Base-by-base conservation (phyloP, 129 eudicot genomes). In the Arctium minus region DNA sequence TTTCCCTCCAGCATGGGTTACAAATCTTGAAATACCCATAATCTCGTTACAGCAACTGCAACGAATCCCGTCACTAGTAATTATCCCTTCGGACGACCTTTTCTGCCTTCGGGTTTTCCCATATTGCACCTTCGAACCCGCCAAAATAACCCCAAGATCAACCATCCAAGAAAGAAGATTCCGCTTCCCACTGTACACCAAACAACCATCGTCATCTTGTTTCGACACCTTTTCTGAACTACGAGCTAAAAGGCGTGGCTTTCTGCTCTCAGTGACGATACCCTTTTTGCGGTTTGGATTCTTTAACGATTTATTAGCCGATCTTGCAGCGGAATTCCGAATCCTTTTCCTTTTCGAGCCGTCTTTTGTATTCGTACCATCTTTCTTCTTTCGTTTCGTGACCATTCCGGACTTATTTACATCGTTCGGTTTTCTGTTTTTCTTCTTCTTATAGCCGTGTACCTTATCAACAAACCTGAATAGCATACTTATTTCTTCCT, bases 81-180 rank as follows among this genome's bases (percentile, higher is more conserved):
- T 72, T 70, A 67, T 88, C 5, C 99, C 99, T 83, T 91, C 93
- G 64, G 60, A 86, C 73, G 84, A 40, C 30, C 46, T 69, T 70
- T 67, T 85, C 42, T 76, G 82, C 80, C 84, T 86, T 40, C 86
- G 69, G 29, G 86, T 75, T 78, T 87, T 85, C 86, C 85, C 85
- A 60, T 91, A 96, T 38, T 85, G 82, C 80, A 96, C 95, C 88
- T 92, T 87, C 50, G 70, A 81, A 74, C 88, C 90, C 72, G 74
- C 82, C 62, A 74, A 74, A 75, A 90, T 76, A 77, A 88, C 87
- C 62, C 95, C 95, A n/a, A 82, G 78, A 80, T 96, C 97, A 82
- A 96, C 88, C 99, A 96, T 89, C 97, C 97, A 96, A 0, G 97
- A 81, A 42, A 93, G 85, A 78, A 96, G 86, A 86, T 84, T 87